Base-by-base conservation (phyloP, 768 basidiomycete species). In the Amanita muscaria region DNA sequence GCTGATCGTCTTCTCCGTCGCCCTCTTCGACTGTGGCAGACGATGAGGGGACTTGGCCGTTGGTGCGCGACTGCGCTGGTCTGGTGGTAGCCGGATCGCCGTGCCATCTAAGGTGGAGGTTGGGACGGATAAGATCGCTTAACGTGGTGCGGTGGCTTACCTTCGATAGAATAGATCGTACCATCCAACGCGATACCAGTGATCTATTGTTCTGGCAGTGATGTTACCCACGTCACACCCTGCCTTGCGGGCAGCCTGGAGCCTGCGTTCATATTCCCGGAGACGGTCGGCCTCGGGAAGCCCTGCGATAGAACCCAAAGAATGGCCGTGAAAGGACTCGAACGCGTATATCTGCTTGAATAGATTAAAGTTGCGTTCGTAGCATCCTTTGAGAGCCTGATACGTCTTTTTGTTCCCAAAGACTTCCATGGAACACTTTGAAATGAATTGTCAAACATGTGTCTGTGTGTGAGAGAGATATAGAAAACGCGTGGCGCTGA, bases 261-360 rank as follows among this genome's bases (percentile, higher is more conserved):
- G 63, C 25, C 82, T 73, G n/a, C 79, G 72, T 50, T 88, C 85
- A 47, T 85, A 82, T 53, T 85, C 79, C 24, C 78, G 66, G 40
- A 83, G 63, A 12, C 85, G 73, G 49, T 84, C 83, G 3, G 74
- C 72, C 53, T 85, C 81, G 47, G 67, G 64, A 29, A 74, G 61
- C 8, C 65, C 51, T 34, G 59, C 62, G 9, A 79, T 57, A 24
- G 65, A 64, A 41, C 61, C 55, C 49, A 53, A 61, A 32, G 60
- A 49, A 51, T 69, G 62, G 30, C 62, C 55, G 44, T 74, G 61
- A 48, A 69, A 81, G 10, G 62, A 63, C 57, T 88, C 83, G 50
- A 84, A 83, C 5, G 76, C 71, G 55, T 82, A 81, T 30, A 88
- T 83, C 59, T 88, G 84, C 61, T 83, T 87, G 72, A 87, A 88